Base-by-base conservation (phyloP, 176 grass and related monocot species). In the Aegilops bicornis region DNA sequence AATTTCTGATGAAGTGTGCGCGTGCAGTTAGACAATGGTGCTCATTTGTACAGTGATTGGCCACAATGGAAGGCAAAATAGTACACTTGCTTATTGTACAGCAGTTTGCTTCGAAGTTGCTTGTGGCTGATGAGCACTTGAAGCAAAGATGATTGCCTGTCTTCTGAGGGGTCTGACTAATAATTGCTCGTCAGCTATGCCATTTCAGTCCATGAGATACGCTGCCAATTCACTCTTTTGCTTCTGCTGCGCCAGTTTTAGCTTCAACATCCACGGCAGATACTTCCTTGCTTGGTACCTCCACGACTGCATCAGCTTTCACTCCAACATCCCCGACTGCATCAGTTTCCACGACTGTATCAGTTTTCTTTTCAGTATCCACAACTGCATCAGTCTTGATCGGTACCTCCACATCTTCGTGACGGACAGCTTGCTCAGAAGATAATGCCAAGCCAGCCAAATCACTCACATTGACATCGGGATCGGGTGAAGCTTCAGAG, bases 61-160 rank as follows among this genome's bases (percentile, higher is more conserved):
- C 63, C 85, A 88, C 82, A n/a, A 50, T 31, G 50, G 86, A 88
- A 88, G 78, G 73, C 82, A 78, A 84, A 85, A 85, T 82, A 83
- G 69, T 78, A 83, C 82, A 85, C 19, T 82, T 85, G 82, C 82
- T 91, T 88, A 88, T 85, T 85, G 86, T 85, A 91, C 82, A 91
- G 82, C 82, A 91, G 63, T 69, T 85, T 71, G 63, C 71, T 85
- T 78, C 71, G 23, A 70, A 77, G 16, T 82, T 75, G 74, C 50
- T 72, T 22, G n/a, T 58, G 71, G 31, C 52, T 82, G n/a, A 79
- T 64, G 78, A 88, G 78, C 39, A 29, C 48, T 19, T 88, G 50
- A 88, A 87, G 65, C 84, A 84, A 87, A 84, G 48, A 90, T 66
- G 52, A 31, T 81, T 78, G 64, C 71, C 74, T 54, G 52, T 71